Percentiles rank a stretch among this genome's conserved stretches.
These are phyloP conservation scores for maize (Zea mays) DNA, from an alignment of 176 grass and related monocot genomes.

Conservation along the genomic window DNA sequence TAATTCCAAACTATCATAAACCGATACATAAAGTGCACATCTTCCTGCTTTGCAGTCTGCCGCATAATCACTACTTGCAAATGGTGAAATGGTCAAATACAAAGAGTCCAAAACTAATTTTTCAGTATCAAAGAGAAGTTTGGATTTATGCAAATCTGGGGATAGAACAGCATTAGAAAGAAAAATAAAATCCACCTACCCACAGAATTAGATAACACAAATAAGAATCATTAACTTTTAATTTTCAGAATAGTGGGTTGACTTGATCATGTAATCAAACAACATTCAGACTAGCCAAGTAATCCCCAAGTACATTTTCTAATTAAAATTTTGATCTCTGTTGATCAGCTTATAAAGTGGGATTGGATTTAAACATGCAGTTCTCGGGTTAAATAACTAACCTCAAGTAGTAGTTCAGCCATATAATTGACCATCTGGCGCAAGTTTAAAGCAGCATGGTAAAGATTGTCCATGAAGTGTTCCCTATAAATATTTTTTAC, in stretches of 20 bases:
- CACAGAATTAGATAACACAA: background rate
- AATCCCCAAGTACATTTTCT: constrained; percentile 13
- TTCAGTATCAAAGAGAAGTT: background rate
- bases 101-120: background rate
- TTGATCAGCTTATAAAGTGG: background rate
- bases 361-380: background rate
- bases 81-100: background rate
- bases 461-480: constrained; percentile 58
- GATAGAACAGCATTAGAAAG: background rate
- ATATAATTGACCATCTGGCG: constrained; percentile 59
- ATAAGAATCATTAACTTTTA: background rate
- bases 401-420: constrained; percentile 60
- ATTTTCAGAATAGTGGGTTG: background rate
- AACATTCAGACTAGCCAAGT: background rate
- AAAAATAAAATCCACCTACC: background rate
- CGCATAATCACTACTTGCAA: background rate
- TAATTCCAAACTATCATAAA: background rate
- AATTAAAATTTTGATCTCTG: background rate
- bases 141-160: background rate
- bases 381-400: constrained; percentile 1
- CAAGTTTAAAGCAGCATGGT: constrained; percentile 74
- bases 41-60: background rate
- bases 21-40: background rate
- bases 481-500: constrained; percentile 55
- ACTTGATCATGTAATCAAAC: constrained; percentile 4